phyloP scores from a whole-genome alignment of 495 filamentous ascomycete species.

The Penicillium subrubescens region DNA sequence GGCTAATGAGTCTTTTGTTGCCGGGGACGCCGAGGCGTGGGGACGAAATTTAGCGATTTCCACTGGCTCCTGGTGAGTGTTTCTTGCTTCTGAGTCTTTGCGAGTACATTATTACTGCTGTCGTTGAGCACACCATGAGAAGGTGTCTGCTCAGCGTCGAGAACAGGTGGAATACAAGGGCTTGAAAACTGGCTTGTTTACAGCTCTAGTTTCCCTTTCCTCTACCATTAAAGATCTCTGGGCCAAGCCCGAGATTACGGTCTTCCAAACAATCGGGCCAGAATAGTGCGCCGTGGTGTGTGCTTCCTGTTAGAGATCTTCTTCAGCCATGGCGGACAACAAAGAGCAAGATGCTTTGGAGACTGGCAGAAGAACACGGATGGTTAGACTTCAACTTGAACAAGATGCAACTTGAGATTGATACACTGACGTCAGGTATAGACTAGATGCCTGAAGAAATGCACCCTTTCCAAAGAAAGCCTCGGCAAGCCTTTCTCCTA shows the following conservation, averaged over 20 bases:
- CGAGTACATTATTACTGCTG: background rate
- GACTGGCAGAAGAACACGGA: background rate
- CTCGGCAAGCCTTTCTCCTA: slow-evolving; percentile 28
- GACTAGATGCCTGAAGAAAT: slow-evolving; percentile 17
- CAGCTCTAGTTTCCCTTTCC: background rate
- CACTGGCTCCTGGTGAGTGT: background rate
- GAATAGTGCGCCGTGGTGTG: background rate
- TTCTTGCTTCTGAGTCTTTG: background rate
- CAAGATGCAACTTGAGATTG: background rate
- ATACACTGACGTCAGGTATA: background rate
- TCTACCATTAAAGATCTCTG: background rate
- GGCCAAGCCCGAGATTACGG: background rate
- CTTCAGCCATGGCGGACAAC: background rate
- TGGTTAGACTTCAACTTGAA: background rate
- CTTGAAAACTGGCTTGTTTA: background rate
- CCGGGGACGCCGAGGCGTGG: background rate
- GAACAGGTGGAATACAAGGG: background rate
- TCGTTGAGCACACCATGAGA: background rate
- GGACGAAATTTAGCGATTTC: background rate
- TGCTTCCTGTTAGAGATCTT: background rate
- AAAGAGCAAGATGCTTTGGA: background rate
- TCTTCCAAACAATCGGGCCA: background rate
- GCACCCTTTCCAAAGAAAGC: slow-evolving; percentile 21
- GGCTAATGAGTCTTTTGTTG: background rate
- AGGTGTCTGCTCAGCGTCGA: background rate